Evolutionary conservation across 768 basidiomycete species (phyloP).

Genomic region (Suillus americanus): DNA sequence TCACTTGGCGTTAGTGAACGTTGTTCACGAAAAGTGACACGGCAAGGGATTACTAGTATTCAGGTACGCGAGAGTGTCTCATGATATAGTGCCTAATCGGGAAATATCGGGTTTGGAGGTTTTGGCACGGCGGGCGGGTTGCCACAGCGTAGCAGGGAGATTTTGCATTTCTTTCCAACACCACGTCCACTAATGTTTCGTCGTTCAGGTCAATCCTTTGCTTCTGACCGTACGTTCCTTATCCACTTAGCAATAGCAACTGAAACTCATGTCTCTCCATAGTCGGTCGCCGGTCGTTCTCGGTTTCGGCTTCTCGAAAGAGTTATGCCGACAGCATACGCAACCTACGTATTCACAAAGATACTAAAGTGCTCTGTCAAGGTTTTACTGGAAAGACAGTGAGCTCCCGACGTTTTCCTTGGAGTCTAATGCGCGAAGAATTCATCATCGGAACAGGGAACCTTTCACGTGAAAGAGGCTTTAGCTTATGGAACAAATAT

Average conservation of each 20-base stretch:
- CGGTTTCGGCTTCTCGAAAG: conserved; percentile 68
- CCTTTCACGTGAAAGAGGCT: conserved; percentile 95
- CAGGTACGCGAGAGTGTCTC: background rate
- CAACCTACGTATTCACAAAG: conserved; percentile 91
- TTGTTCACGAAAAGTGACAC: background rate
- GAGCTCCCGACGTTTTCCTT: conserved; percentile 20
- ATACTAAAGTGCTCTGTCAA: conserved; percentile 93
- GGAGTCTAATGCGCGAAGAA: background rate
- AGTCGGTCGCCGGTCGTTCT: conserved; percentile 80
- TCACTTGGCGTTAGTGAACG: background rate
- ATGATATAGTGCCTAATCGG: background rate
- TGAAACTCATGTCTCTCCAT: conserved; percentile 2
- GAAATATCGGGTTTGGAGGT: conserved; percentile 16
- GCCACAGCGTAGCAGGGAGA: conserved; percentile 11
- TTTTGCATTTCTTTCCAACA: conserved; percentile 11
- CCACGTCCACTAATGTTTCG: conserved; percentile 48
- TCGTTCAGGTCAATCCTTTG: conserved; percentile 58
- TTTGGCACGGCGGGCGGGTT: conserved; percentile 21
- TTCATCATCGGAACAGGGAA: conserved; percentile 56
- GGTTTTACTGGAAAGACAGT: conserved; percentile 97
- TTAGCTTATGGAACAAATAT: conserved; percentile 94
- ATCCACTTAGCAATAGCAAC: background rate
- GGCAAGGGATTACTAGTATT: conserved; percentile 9
- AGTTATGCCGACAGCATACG: conserved; percentile 87
- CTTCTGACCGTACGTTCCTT: conserved; percentile 45